These are phyloP conservation scores for Bruguiera sexangula DNA, from an alignment of 345 rosid species.

Conservation along the genomic window DNA sequence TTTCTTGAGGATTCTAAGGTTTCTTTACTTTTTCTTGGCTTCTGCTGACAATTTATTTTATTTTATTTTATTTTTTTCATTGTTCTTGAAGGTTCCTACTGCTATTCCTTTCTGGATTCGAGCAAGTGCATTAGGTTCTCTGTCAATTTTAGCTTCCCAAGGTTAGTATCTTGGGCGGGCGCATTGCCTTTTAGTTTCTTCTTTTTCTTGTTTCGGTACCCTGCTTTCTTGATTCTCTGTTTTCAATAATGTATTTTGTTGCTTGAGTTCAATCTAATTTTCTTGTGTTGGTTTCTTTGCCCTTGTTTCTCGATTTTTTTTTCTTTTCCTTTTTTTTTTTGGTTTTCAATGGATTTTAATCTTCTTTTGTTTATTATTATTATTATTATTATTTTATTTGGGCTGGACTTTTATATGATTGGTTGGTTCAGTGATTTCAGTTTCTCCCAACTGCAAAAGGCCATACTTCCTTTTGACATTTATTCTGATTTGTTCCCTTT, in stretches of 20 bases:
- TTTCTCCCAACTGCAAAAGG: conserved; percentile 22
- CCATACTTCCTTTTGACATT: conserved; percentile 10
- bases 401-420: conserved; percentile 6
- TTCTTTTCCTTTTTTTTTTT: neutral
- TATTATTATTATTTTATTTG: neutral
- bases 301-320: too few species aligned
- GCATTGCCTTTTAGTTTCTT: conserved; percentile 10
- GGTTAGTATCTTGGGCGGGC: conserved; percentile 1
- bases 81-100: neutral
- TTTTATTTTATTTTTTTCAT: neutral
- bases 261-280: neutral
- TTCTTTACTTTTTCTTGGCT: too few species aligned
- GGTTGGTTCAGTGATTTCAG: conserved; percentile 26
- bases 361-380: neutral
- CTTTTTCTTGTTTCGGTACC: neutral
- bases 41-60: too few species aligned
- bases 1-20: neutral
- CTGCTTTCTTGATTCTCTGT: neutral
- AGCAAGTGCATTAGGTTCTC: conserved; percentile 10
- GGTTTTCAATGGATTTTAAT: neutral
- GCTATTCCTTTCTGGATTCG: neutral
- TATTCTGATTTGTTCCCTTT: conserved; percentile 16
- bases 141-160: neutral
- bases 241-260: neutral
- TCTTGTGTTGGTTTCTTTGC: neutral